These are phyloP conservation scores for Xylaria cubensis DNA, from an alignment of 495 filamentous ascomycete genomes.

Conservation along the genomic window DNA sequence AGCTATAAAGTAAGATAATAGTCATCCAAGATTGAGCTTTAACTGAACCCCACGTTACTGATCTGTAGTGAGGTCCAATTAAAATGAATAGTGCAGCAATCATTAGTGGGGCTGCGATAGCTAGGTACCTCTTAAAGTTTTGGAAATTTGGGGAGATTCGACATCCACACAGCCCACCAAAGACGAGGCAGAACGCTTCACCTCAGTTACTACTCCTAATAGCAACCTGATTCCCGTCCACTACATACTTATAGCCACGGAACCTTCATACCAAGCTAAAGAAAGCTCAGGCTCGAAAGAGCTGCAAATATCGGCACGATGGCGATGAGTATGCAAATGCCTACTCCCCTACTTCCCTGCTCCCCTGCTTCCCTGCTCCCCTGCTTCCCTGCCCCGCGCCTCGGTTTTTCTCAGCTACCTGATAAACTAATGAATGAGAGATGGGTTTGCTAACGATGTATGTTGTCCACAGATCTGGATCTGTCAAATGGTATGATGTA, in stretches of 20 bases:
- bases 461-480: slow-evolving; percentile 50
- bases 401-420: slow-evolving; percentile 5
- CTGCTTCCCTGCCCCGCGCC: slow-evolving; percentile 30
- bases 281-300: slow-evolving; percentile 43
- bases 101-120: slow-evolving; percentile 2
- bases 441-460: slow-evolving; percentile 39
- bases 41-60: not conserved
- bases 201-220: not conserved
- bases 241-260: slow-evolving; percentile 2
- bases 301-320: slow-evolving; percentile 43
- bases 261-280: not conserved
- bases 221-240: not conserved
- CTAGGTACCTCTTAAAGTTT: not conserved
- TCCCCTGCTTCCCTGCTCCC: not conserved
- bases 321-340: slow-evolving; percentile 50
- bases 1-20: no score
- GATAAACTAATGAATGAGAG: not conserved
- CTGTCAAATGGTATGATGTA: slow-evolving; percentile 55
- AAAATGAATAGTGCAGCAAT: not conserved
- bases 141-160: slow-evolving; percentile 27
- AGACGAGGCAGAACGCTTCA: no score
- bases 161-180: slow-evolving; percentile 30
- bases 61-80: not conserved
- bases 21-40: not conserved
- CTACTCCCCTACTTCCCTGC: slow-evolving; percentile 1